Evolutionary conservation across 148 eudicot genomes (phyloP).

Genomic region (Limonium bicolor): DNA sequence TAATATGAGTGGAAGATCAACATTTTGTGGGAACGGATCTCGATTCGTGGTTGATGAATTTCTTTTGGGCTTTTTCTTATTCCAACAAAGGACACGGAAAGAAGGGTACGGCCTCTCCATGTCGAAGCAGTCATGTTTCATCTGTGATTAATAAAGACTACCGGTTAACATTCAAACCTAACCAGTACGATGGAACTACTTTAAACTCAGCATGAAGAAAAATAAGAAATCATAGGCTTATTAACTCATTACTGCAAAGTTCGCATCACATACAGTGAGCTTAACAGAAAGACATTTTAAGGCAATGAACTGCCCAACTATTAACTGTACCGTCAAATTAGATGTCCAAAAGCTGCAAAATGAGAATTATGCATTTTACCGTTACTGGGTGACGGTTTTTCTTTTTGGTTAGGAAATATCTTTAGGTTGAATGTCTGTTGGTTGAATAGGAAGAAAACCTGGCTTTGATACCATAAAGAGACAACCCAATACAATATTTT

Average conservation of each 20-base stretch:
- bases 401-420: too few relatives aligned
- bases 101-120: conserved; percentile 14
- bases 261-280: too few relatives aligned
- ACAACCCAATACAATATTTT: background rate
- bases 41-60: conserved; percentile 18
- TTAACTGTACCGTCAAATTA: background rate
- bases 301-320: too few relatives aligned
- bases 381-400: background rate
- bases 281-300: background rate
- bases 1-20: conserved; percentile 65
- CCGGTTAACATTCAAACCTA: background rate
- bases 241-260: too few relatives aligned
- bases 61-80: conserved; percentile 16
- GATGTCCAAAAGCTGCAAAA: background rate
- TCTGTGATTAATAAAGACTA: conserved; percentile 13
- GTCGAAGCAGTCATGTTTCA: conserved; percentile 11
- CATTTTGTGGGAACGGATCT: conserved; percentile 44
- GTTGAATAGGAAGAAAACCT: background rate
- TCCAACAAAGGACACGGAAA: conserved; percentile 17
- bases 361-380: background rate
- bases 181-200: background rate
- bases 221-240: background rate
- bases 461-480: background rate
- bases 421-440: background rate
- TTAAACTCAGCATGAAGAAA: background rate